Evolutionary conservation across 495 filamentous ascomycete species (phyloP).

Genomic region (Talaromyces liani): DNA sequence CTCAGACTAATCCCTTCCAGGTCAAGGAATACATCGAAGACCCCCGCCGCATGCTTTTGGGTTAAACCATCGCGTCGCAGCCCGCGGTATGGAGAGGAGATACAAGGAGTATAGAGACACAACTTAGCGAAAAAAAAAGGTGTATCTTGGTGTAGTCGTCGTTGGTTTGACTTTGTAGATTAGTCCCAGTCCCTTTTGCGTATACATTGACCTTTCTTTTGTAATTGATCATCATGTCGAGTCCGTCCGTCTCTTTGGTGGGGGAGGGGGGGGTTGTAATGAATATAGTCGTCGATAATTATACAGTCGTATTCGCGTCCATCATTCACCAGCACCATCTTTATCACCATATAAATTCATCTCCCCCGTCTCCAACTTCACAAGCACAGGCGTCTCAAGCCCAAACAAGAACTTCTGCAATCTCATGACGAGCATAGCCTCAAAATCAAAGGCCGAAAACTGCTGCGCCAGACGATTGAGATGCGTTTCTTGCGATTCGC

Average conservation of each 20-base stretch:
- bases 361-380: slow-evolving; percentile 37
- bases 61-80: slow-evolving; percentile 28
- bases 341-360: background rate
- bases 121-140: background rate
- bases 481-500: slow-evolving; percentile 7
- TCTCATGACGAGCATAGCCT: slow-evolving; percentile 18
- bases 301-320: background rate
- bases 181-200: background rate
- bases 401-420: slow-evolving; percentile 27
- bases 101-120: background rate
- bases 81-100: too few relatives aligned
- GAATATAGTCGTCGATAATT: background rate
- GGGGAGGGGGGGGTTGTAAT: background rate
- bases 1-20: slow-evolving; percentile 18
- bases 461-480: slow-evolving; percentile 7
- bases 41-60: slow-evolving; percentile 82
- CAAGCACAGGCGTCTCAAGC: slow-evolving; percentile 32
- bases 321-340: background rate
- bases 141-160: background rate
- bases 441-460: slow-evolving; percentile 17
- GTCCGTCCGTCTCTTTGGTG: slow-evolving; percentile 1
- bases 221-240: slow-evolving; percentile 20
- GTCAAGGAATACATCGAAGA: slow-evolving; percentile 98
- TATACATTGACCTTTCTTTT: background rate
- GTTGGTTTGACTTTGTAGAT: background rate